phyloP scores from a whole-genome alignment of 2,329 filamentous ascomycete species.

The Drechmeria coniospora region DNA sequence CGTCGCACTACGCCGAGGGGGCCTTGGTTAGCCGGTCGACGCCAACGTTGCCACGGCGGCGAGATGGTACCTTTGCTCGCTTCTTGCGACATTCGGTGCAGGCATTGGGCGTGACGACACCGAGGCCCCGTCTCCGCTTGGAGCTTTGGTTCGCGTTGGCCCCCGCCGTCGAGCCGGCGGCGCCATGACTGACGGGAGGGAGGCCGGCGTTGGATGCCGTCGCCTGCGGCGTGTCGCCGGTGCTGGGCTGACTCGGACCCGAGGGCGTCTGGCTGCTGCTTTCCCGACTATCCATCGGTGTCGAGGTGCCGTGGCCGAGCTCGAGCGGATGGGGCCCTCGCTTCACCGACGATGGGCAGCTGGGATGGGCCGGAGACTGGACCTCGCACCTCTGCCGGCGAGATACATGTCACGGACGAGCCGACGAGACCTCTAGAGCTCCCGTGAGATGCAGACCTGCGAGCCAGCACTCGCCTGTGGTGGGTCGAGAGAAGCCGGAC shows the following conservation, averaged over 20 bases:
- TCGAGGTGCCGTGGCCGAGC: too few relatives aligned
- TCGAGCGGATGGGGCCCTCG: too few relatives aligned
- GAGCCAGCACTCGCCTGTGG: too few relatives aligned
- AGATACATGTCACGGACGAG: too few relatives aligned
- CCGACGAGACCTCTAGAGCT: too few relatives aligned
- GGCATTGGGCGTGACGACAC: slow-evolving; percentile 43
- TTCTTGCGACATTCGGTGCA: slow-evolving; percentile 48
- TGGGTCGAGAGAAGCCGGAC: too few relatives aligned
- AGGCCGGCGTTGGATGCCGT: slow-evolving; percentile 10
- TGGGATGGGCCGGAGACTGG: too few relatives aligned
- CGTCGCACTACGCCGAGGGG: slow-evolving; percentile 34
- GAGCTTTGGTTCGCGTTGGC: slow-evolving; percentile 17
- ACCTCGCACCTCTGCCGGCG: too few relatives aligned
- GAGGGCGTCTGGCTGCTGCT: slow-evolving; percentile 13
- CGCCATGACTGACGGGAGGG: slow-evolving; percentile 3
- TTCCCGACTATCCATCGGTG: slow-evolving; percentile 18
- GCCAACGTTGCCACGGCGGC: too few relatives aligned
- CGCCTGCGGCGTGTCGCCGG: slow-evolving; percentile 19
- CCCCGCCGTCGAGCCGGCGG: slow-evolving; percentile 5
- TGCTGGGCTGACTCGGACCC: slow-evolving; percentile 15
- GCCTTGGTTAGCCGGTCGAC: not conserved
- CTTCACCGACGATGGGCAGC: too few relatives aligned
- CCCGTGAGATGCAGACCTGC: too few relatives aligned
- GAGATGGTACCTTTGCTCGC: slow-evolving; percentile 47
- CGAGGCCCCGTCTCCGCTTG: slow-evolving; percentile 38